Evolutionary conservation across 2,329 filamentous ascomycete species (phyloP).

Genomic region (Ophidiomyces ophidiicola): DNA sequence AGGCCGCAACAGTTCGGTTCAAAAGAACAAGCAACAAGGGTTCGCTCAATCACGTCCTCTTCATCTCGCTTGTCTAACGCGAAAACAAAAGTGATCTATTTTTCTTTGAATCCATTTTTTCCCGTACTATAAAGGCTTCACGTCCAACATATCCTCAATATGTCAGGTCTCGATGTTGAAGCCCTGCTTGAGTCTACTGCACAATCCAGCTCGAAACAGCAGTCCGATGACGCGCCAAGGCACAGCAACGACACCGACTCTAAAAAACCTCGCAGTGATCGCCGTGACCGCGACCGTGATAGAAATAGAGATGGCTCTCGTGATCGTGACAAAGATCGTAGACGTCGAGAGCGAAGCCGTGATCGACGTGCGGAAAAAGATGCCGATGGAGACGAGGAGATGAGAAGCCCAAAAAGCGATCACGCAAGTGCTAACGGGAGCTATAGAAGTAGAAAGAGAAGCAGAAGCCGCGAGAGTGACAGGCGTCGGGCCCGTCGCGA

Average conservation of each 20-base stretch:
- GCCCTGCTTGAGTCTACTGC: conserved; percentile 79
- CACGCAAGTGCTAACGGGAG: conserved; percentile 56
- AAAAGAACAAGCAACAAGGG: conserved; percentile 25
- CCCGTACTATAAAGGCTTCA: conserved; percentile 21
- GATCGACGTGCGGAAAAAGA: conserved; percentile 41
- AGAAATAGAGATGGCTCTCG: conserved; percentile 47
- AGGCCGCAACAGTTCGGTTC: no score
- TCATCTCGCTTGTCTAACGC: conserved; percentile 24
- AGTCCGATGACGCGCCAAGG: conserved; percentile 21
- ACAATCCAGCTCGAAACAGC: conserved; percentile 34
- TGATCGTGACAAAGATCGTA: conserved; percentile 44
- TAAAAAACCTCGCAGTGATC: conserved; percentile 42
- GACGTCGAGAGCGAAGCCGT: conserved; percentile 49
- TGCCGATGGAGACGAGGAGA: conserved; percentile 44
- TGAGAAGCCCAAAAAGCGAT: conserved; percentile 60
- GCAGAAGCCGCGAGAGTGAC: conserved; percentile 64
- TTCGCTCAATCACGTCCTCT: conserved; percentile 23
- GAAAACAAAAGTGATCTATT: conserved; percentile 27
- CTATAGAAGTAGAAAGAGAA: conserved; percentile 69
- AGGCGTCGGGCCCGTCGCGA: conserved; percentile 61
- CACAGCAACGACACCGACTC: conserved; percentile 46
- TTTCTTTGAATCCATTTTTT: conserved; percentile 21
- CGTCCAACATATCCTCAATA: conserved; percentile 30
- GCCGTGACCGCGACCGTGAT: conserved; percentile 38
- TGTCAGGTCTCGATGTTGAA: conserved; percentile 72